Base-by-base conservation (phyloP, 805 yeast genomes). In the Kregervanrija fluxuum region DNA sequence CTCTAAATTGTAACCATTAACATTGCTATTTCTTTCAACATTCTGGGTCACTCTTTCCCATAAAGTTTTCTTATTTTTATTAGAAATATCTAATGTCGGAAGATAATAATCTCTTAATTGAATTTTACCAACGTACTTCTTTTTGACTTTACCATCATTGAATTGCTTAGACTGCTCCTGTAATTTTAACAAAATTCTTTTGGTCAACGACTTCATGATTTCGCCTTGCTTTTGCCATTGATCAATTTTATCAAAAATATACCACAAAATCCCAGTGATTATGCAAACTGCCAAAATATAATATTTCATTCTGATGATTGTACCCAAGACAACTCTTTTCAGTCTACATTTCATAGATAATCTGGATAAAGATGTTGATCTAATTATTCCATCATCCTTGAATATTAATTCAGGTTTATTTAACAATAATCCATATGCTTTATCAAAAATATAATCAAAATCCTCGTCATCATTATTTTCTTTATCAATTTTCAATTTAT, bases 31-130 rank as follows among this genome's bases (percentile, higher is more conserved):
- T 38, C 67, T 64, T 51, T 86, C 95, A 5, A 89, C 73, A 31
- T 65, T 68, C 15, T 63, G 63, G 38, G 71, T 67, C 2, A 87
- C 80, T 17, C 60, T 57, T 12, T 68, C 70, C 95, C 96, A 86
- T 8, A 82, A 55, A 31, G 64, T 56, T 48, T 73, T 62, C 48
- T 74, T 73, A 51, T 50, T 65, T 30, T 68, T 62, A 37, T 67
- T 64, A 8, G 62, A 55, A 35, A 51, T 40, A 1, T 40, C 32
- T 4, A 57, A 35, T 12, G 53, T 48, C 1, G 60, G 57, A 13
- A 84, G 64, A 37, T 81, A 69, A 46, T 77, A 72, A 57, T 85
- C 93, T 35, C 95, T 71, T 22, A 86, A 67, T 56, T 85, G 93
- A 38, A 82, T 82, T 13, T 84, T 71, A 34, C 87, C 86, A 46